These are phyloP conservation scores for Globisporangium rhizosaccharum DNA, from an alignment of 352 stramenopile species.

Conservation along the genomic window DNA sequence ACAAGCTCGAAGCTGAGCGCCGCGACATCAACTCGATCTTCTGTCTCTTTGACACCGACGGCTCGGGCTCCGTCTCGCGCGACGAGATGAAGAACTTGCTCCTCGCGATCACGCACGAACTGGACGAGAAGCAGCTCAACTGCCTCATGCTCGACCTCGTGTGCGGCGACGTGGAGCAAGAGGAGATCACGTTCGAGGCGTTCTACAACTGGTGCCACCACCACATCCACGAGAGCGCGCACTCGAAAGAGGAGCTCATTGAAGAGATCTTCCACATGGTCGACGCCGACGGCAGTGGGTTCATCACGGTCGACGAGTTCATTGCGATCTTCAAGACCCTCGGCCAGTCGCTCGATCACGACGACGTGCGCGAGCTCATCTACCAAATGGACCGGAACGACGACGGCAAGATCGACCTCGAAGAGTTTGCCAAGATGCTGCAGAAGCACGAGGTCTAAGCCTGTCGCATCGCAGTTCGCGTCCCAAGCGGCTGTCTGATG, in stretches of 20 bases:
- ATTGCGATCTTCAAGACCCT: conserved; percentile 67
- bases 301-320: conserved; percentile 70
- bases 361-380: conserved; percentile 67
- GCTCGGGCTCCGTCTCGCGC: conserved; percentile 50
- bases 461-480: neutral
- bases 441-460: conserved; percentile 55
- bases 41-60: conserved; percentile 58
- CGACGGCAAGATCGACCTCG: conserved; percentile 68
- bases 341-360: conserved; percentile 61
- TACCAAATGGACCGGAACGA: conserved; percentile 75
- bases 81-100: conserved; percentile 58
- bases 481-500: conserved; percentile 4
- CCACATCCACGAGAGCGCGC: conserved; percentile 45
- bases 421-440: conserved; percentile 70
- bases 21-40: conserved; percentile 74
- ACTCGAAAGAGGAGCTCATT: conserved; percentile 55
- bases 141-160: conserved; percentile 55
- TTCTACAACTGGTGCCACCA: conserved; percentile 72
- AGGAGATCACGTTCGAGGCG: conserved; percentile 57
- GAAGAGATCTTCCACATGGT: conserved; percentile 72
- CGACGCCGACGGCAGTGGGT: conserved; percentile 52
- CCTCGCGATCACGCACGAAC: conserved; percentile 55
- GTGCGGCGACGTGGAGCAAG: conserved; percentile 20
- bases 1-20: conserved; percentile 54
- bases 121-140: conserved; percentile 53